These are phyloP conservation scores for Hippophae gyantsensis DNA, from an alignment of 306 rosid genomes.

Conservation along the genomic window DNA sequence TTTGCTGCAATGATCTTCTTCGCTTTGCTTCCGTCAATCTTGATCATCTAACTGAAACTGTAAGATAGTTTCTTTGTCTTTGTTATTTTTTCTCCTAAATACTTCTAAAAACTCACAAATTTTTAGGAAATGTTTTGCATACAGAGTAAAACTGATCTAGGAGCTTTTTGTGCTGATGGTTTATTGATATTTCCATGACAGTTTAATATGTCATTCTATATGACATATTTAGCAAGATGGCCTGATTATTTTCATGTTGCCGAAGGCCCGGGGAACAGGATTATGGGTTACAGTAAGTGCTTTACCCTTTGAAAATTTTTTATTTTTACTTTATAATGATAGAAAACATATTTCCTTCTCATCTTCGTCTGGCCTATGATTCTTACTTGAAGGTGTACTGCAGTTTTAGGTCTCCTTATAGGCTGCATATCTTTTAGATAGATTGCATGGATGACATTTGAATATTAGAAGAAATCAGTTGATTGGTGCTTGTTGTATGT, in stretches of 20 bases:
- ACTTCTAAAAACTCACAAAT: neutral
- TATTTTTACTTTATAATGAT: neutral
- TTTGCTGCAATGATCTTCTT: constrained; percentile 94
- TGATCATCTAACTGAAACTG: constrained; percentile 96
- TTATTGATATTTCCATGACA: constrained; percentile 15
- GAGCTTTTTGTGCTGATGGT: neutral
- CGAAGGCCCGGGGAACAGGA: constrained; percentile 62
- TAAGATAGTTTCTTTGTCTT: constrained; percentile 12
- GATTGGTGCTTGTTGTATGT: neutral
- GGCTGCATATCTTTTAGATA: neutral
- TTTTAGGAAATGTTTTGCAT: too few species aligned
- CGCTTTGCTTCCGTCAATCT: constrained; percentile 79
- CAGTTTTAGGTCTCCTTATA: neutral
- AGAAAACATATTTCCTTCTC: neutral
- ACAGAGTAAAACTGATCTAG: too few species aligned
- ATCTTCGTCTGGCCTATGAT: neutral
- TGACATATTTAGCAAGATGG: constrained; percentile 97
- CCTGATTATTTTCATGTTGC: constrained; percentile 96
- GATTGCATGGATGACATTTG: neutral
- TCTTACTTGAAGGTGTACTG: neutral
- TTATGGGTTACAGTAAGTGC: constrained; percentile 92
- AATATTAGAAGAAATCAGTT: neutral
- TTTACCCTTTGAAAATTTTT: neutral
- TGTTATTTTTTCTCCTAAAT: neutral
- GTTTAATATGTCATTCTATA: constrained; percentile 97